These are phyloP conservation scores for Populus tremula DNA, from an alignment of 345 rosid genomes.

Conservation along the genomic window DNA sequence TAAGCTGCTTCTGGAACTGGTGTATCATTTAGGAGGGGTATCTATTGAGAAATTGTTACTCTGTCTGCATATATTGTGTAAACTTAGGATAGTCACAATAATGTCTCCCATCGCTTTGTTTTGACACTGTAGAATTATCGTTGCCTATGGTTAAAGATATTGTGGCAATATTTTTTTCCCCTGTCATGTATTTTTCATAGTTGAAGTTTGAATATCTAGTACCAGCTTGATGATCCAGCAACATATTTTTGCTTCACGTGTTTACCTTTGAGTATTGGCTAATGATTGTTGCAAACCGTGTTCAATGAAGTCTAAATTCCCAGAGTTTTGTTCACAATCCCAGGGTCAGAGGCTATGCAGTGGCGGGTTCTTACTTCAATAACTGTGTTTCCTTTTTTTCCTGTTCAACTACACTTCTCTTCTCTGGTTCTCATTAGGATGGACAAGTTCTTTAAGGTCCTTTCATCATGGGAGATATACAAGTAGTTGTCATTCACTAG, in stretches of 20 bases:
- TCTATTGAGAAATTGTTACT: constrained; percentile 9
- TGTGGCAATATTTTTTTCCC: constrained; percentile 5
- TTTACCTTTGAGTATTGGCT: neutral
- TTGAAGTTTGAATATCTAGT: constrained; percentile 15
- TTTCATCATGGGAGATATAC: neutral
- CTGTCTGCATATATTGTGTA: constrained; percentile 30
- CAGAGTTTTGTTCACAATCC: neutral
- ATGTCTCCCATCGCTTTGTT: constrained; percentile 16
- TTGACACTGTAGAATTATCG: constrained; percentile 15
- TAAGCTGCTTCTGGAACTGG: constrained; percentile 30
- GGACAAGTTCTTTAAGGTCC: neutral
- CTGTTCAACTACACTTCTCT: neutral
- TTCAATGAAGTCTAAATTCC: neutral
- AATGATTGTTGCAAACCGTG: neutral
- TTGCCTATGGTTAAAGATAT: constrained; percentile 24
- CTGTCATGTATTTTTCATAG: constrained; percentile 5
- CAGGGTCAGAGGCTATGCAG: neutral
- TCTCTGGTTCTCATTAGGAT: neutral
- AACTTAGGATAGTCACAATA: constrained; percentile 18
- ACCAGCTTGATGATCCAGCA: neutral
- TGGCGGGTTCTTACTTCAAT: neutral
- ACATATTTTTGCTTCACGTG: neutral
- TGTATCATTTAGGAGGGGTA: constrained; percentile 10
- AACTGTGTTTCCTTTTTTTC: neutral
- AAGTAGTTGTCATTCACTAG: neutral